Conservation (phyloP, 805 yeast genomes). For the Candida easanensis region DNA sequence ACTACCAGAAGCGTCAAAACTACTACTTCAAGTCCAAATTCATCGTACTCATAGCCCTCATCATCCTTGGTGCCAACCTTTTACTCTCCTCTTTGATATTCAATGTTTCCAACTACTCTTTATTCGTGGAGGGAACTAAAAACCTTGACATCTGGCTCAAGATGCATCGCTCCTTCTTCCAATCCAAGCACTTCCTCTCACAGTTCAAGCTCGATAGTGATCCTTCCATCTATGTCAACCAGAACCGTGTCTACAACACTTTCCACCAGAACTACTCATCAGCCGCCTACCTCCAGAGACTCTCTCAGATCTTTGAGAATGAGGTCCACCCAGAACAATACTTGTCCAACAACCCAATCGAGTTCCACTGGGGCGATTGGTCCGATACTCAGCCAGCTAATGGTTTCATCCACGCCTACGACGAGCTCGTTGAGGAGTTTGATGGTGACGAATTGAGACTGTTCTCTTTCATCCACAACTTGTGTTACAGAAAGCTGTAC, state of each 20-base stretch:
- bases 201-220: conserved; percentile 17
- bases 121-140: conserved; percentile 18
- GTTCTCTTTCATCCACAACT: conserved; percentile 9
- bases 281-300: conserved; percentile 16
- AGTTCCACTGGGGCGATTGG: conserved; percentile 36
- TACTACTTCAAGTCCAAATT: conserved; percentile 24
- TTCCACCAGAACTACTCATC: conserved; percentile 22
- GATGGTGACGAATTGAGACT: conserved; percentile 7
- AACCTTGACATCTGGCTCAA: conserved; percentile 19
- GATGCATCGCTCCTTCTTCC: conserved; percentile 22
- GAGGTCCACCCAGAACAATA: conserved; percentile 19
- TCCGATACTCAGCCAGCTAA: conserved; percentile 27
- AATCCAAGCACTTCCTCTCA: conserved; percentile 16
- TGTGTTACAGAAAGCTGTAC: conserved; percentile 23
- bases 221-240: conserved; percentile 4
- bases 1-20: conserved; percentile 15
- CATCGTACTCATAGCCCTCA: conserved; percentile 20
- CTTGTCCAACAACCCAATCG: conserved; percentile 11
- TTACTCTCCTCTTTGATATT: conserved; percentile 20
- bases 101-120: conserved; percentile 20
- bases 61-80: conserved; percentile 21
- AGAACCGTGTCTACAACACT: conserved; percentile 5
- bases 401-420: conserved; percentile 29
- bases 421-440: conserved; percentile 13
- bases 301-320: conserved; percentile 9